Conservation (phyloP, 1,284 basidiomycete species). For the Ceratobasidium sp. region DNA sequence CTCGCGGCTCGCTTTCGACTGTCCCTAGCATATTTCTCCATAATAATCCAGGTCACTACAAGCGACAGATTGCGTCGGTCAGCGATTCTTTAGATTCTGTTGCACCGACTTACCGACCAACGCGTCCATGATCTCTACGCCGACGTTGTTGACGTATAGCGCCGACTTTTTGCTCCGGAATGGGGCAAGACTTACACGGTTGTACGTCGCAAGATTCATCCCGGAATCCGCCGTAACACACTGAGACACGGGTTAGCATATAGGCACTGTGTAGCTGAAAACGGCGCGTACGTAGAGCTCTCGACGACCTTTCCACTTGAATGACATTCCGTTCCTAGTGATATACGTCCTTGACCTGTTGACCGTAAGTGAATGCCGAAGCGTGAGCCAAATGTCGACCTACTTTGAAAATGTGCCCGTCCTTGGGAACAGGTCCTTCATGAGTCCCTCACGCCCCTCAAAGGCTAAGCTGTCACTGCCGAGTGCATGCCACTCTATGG, state of each 20-base stretch:
- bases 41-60: constrained; percentile 11
- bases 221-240: constrained; percentile 23
- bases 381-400: not conserved
- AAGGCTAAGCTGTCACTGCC: not conserved
- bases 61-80: not conserved
- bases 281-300: constrained; percentile 17
- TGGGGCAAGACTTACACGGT: not conserved
- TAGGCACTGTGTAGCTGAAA: not conserved
- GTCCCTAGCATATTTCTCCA: constrained; percentile 17
- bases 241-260: not conserved
- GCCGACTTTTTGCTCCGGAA: constrained; percentile 30
- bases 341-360: constrained; percentile 18
- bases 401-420: not conserved
- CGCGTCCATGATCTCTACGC: constrained; percentile 4
- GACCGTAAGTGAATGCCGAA: not conserved
- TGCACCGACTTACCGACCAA: constrained; percentile 16
- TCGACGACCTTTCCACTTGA: constrained; percentile 29
- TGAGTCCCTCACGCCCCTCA: constrained; percentile 17
- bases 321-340: not conserved
- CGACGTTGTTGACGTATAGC: not conserved
- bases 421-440: constrained; percentile 10
- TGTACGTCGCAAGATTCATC: constrained; percentile 26
- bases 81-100: not conserved
- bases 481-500: constrained; percentile 2
- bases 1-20: not conserved